Conservation (phyloP, 805 yeast genomes). For the Candida michaelii region DNA sequence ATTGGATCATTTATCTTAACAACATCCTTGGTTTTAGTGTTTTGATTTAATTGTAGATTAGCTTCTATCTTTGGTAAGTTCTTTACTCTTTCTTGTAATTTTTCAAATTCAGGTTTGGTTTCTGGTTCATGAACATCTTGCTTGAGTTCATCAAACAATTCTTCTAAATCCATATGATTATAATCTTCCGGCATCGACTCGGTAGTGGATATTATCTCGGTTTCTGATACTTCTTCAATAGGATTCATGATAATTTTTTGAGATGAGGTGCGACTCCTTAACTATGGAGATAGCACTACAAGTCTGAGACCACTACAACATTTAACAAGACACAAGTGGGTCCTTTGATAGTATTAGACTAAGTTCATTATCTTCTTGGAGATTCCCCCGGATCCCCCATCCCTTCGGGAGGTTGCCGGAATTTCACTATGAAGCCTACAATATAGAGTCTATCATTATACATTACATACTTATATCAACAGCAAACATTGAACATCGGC, state of each 20-base stretch:
- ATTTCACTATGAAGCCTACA: too few relatives aligned
- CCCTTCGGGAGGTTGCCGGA: too few relatives aligned
- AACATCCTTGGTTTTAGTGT: conserved; percentile 20
- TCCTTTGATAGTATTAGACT: too few relatives aligned
- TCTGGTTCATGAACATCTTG: conserved; percentile 17
- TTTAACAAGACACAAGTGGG: too few relatives aligned
- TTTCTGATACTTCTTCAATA: conserved; percentile 26
- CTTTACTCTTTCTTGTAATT: conserved; percentile 33
- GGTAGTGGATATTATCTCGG: conserved; percentile 21
- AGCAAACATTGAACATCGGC: too few relatives aligned
- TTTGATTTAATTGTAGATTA: conserved; percentile 21
- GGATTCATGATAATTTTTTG: conserved; percentile 13
- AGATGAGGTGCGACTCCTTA: conserved; percentile 5
- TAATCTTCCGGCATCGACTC: conserved; percentile 25
- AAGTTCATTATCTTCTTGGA: too few relatives aligned
- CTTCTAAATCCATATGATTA: conserved; percentile 18
- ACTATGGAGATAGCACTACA: too few relatives aligned
- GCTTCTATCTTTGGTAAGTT: conserved; percentile 43
- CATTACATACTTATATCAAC: too few relatives aligned
- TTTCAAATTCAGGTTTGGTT: conserved; percentile 23
- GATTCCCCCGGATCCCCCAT: too few relatives aligned
- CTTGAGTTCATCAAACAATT: conserved; percentile 30
- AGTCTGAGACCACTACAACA: too few relatives aligned
- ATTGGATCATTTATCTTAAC: conserved; percentile 50
- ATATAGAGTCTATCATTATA: too few relatives aligned